Conservation (phyloP, 2,329 filamentous ascomycete genomes). For the Talaromyces sp. region DNA sequence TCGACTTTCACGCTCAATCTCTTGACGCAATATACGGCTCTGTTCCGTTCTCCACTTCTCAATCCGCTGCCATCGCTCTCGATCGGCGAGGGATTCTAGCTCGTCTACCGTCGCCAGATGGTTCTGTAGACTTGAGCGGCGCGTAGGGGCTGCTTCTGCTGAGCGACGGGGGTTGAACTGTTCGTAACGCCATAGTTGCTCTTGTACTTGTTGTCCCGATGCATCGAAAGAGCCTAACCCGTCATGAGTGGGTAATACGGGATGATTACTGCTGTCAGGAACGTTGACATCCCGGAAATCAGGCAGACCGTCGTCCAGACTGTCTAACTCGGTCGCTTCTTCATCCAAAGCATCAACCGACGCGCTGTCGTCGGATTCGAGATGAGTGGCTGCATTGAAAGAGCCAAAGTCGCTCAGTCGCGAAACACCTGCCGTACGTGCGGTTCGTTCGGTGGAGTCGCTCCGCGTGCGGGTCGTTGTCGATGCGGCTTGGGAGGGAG, state of each 20-base stretch:
- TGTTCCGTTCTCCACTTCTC: conserved; percentile 92
- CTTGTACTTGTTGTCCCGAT: conserved; percentile 63
- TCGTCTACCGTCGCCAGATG: conserved; percentile 55
- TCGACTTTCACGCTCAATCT: conserved; percentile 82
- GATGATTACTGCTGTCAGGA: conserved; percentile 51
- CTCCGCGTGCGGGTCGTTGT: conserved; percentile 64
- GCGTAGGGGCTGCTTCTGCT: conserved; percentile 42
- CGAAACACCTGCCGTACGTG: conserved; percentile 65
- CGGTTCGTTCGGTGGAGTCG: conserved; percentile 60
- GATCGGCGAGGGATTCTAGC: conserved; percentile 58
- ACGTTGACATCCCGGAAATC: conserved; percentile 70
- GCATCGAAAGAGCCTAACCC: conserved; percentile 80
- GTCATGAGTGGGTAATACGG: conserved; percentile 84
- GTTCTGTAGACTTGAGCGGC: conserved; percentile 56
- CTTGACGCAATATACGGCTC: conserved; percentile 76
- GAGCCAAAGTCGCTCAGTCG: conserved; percentile 78
- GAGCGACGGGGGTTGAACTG: conserved; percentile 71
- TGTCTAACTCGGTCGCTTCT: conserved; percentile 74
- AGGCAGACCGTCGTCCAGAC: conserved; percentile 84
- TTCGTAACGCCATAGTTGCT: conserved; percentile 87
- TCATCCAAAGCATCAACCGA: conserved; percentile 43
- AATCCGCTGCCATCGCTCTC: conserved; percentile 76
- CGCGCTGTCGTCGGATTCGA: conserved; percentile 45
- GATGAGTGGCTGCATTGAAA: conserved; percentile 58
- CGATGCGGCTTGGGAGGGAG: conserved; percentile 64